Percentiles rank a stretch among this genome's conserved stretches.
These are phyloP conservation scores for Globisporangium paddicum DNA, from an alignment of 352 stramenopile genomes.

Conservation along the genomic window DNA sequence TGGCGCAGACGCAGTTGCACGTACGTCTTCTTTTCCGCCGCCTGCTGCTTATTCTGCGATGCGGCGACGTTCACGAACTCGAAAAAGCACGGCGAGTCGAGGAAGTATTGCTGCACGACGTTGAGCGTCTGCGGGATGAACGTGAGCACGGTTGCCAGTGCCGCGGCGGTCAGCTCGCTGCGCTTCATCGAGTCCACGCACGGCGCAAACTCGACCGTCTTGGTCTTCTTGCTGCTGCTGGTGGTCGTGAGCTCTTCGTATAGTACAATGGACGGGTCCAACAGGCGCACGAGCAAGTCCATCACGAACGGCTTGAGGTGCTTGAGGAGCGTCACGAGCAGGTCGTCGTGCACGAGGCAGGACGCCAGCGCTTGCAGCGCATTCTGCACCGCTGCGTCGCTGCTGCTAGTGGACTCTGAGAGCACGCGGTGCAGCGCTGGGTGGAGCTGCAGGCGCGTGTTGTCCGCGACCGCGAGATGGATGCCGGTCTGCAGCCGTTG, in stretches of 20 bases:
- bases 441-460: constrained; percentile 25
- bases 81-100: constrained; percentile 72
- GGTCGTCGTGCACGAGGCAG: constrained; percentile 43
- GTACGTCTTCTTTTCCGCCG: constrained; percentile 19
- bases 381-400: constrained; percentile 15
- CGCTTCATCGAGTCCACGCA: constrained; percentile 48
- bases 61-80: constrained; percentile 49
- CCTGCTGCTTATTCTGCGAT: constrained; percentile 29
- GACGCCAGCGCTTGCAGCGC: constrained; percentile 54
- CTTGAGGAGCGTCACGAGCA: constrained; percentile 41
- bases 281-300: constrained; percentile 63
- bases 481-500: constrained; percentile 24
- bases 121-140: constrained; percentile 51
- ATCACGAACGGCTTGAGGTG: constrained; percentile 67
- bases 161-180: constrained; percentile 44
- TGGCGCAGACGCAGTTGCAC: constrained; percentile 33
- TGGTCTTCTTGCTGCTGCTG: neutral
- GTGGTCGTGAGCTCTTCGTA: constrained; percentile 26
- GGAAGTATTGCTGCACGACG: constrained; percentile 60
- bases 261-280: constrained; percentile 40
- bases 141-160: constrained; percentile 49
- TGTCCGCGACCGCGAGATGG: constrained; percentile 14
- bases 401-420: constrained; percentile 6
- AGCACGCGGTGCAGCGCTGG: constrained; percentile 33
- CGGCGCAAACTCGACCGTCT: constrained; percentile 5